A percentile compares a stretch with the other conserved stretches of the same genome.
Evolutionary conservation across 2,329 filamentous ascomycete species (phyloP).

Genomic region (Fusarium succisae): DNA sequence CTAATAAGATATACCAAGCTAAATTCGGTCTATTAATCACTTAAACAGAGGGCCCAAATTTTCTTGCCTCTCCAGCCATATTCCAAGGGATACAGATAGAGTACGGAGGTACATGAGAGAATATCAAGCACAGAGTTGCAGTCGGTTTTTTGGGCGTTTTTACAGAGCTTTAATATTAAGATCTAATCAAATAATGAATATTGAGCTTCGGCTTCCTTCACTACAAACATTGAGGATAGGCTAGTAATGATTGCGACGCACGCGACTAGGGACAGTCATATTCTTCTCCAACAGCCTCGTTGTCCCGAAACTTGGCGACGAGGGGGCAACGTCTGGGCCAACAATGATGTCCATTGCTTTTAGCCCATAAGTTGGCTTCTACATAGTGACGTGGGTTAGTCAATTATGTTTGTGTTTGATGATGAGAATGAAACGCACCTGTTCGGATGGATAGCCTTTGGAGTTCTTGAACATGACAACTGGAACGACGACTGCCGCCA

Average conservation of each 20-base stretch:
- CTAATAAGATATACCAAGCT: not conserved
- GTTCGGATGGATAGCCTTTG: accelerated
- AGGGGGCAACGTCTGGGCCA: not conserved
- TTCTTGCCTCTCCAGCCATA: not conserved
- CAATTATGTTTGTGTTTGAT: not conserved
- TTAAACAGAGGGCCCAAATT: too few species aligned
- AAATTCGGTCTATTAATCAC: not conserved
- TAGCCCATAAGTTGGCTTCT: not conserved
- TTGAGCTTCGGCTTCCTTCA: not conserved
- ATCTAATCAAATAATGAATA: not conserved
- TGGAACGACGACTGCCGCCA: not conserved
- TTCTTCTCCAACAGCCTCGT: not conserved
- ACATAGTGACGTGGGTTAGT: not conserved
- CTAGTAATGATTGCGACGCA: not conserved
- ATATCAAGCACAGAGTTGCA: constrained; percentile 7
- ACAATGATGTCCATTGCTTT: not conserved
- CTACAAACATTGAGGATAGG: not conserved
- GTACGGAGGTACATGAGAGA: not conserved
- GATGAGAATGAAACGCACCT: constrained; percentile 15
- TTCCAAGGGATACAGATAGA: constrained; percentile 14
- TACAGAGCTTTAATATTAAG: not conserved
- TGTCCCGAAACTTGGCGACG: not conserved
- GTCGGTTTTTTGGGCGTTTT: not conserved
- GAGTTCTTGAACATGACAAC: accelerated
- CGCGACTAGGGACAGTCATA: not conserved